Evolutionary conservation across 768 basidiomycete genomes (phyloP).

Genomic region (Pholiota conissans): DNA sequence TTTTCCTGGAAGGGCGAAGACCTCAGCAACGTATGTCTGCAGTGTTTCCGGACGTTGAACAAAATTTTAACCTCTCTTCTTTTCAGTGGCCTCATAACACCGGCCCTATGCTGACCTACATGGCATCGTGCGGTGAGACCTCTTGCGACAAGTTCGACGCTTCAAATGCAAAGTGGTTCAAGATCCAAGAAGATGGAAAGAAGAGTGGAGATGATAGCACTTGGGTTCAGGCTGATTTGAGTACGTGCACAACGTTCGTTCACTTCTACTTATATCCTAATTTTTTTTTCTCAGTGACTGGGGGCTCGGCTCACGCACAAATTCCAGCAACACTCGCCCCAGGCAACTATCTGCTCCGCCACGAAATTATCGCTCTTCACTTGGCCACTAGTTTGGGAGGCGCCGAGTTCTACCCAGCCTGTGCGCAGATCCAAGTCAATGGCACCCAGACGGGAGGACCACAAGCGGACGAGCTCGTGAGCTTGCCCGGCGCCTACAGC

Average conservation of each 20-base stretch:
- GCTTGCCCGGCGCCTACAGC: slow-evolving; percentile 72
- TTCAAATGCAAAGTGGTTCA: slow-evolving; percentile 69
- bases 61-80: background rate
- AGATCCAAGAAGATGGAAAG: slow-evolving; percentile 57
- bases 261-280: background rate
- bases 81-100: slow-evolving; percentile 52
- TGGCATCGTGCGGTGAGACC: slow-evolving; percentile 59
- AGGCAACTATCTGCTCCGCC: slow-evolving; percentile 75
- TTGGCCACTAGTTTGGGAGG: slow-evolving; percentile 55
- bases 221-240: slow-evolving; percentile 58
- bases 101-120: slow-evolving; percentile 75
- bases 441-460: slow-evolving; percentile 56
- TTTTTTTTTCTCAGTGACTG: slow-evolving; percentile 31
- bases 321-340: slow-evolving; percentile 55
- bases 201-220: slow-evolving; percentile 28
- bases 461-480: slow-evolving; percentile 49
- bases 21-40: slow-evolving; percentile 31
- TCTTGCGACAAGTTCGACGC: slow-evolving; percentile 63
- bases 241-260: slow-evolving; percentile 32
- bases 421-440: slow-evolving; percentile 55
- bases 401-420: slow-evolving; percentile 82
- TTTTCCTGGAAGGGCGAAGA: slow-evolving; percentile 59
- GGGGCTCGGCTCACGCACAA: slow-evolving; percentile 37
- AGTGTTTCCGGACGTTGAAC: background rate
- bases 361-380: slow-evolving; percentile 81